These are phyloP conservation scores for Microcyclospora pomicola DNA, from an alignment of 2,329 filamentous ascomycete species.

Conservation along the genomic window DNA sequence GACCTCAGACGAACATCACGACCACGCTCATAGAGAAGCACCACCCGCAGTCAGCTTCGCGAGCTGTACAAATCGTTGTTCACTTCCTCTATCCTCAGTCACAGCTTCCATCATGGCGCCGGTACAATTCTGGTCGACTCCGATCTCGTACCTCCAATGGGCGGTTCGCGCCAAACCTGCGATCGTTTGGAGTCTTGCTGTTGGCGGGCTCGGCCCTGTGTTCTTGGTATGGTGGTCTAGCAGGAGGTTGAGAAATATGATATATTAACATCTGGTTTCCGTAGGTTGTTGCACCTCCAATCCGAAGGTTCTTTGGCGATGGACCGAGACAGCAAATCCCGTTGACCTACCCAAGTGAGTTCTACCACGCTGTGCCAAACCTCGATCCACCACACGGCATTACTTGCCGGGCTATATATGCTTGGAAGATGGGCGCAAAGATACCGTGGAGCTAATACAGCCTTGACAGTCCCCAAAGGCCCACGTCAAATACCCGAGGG, in stretches of 20 bases:
- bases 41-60: neutral
- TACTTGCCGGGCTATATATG: neutral
- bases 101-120: constrained; percentile 42
- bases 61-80: neutral
- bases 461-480: constrained; percentile 31
- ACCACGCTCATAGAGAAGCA: neutral
- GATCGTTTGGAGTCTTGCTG: constrained; percentile 71
- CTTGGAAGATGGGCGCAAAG: constrained; percentile 1
- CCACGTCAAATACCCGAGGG: constrained; percentile 31
- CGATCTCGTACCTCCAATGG: constrained; percentile 78
- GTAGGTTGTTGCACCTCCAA: constrained; percentile 52
- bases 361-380: neutral
- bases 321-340: constrained; percentile 59
- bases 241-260: neutral
- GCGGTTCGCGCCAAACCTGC: constrained; percentile 76
- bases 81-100: neutral
- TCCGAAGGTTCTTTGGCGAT: constrained; percentile 62
- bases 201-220: constrained; percentile 61
- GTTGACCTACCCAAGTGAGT: constrained; percentile 83
- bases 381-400: neutral
- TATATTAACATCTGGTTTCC: constrained; percentile 1
- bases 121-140: constrained; percentile 71
- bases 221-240: constrained; percentile 32
- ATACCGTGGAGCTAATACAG: neutral
- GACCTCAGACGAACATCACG: no score